A percentile compares a stretch with the other conserved stretches of the same genome.
phyloP scores from a whole-genome alignment of 1,284 basidiomycete species.

The Ustilago nuda region DNA sequence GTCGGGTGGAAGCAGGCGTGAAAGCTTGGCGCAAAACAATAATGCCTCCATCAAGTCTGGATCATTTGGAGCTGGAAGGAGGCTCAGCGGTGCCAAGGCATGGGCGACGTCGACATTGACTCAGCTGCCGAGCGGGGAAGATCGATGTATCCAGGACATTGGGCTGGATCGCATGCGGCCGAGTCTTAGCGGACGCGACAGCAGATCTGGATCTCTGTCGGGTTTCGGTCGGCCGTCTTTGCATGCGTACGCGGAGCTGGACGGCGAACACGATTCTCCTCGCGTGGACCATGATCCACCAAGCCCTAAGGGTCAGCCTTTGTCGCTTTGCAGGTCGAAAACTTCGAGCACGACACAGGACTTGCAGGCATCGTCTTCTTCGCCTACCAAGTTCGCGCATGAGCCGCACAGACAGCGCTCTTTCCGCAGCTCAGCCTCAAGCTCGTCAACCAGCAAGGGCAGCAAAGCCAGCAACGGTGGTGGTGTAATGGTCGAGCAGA shows the following conservation, averaged over 20 bases:
- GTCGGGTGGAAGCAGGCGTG: slow-evolving; percentile 10
- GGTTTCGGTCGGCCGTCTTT: slow-evolving; percentile 13
- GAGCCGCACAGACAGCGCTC: slow-evolving; percentile 16
- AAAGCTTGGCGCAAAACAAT: slow-evolving; percentile 9
- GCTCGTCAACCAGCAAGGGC: slow-evolving; percentile 13
- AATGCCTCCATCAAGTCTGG: background rate
- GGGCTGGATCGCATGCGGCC: slow-evolving; percentile 14
- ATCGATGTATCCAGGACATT: slow-evolving; percentile 18
- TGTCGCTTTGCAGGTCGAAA: slow-evolving; percentile 12
- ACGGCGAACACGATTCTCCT: slow-evolving; percentile 12
- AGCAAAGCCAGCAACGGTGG: slow-evolving; percentile 12
- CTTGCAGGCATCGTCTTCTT: slow-evolving; percentile 10
- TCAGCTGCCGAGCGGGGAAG: slow-evolving; percentile 17
- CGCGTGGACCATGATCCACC: background rate
- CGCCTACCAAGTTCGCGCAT: background rate
- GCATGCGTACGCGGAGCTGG: slow-evolving; percentile 26
- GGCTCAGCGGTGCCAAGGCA: slow-evolving; percentile 19
- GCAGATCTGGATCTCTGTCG: slow-evolving; percentile 13
- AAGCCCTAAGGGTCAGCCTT: slow-evolving; percentile 18
- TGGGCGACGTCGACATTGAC: slow-evolving; percentile 26
- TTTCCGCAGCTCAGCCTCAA: slow-evolving; percentile 8
- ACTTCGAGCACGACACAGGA: slow-evolving; percentile 19
- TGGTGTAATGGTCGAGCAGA: slow-evolving; percentile 35
- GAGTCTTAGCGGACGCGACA: background rate
- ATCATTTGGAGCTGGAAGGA: background rate